A percentile compares a stretch with the other conserved stretches of the same genome.
phyloP scores from a whole-genome alignment of 257 asterid species.

The Osmanthus fragrans region DNA sequence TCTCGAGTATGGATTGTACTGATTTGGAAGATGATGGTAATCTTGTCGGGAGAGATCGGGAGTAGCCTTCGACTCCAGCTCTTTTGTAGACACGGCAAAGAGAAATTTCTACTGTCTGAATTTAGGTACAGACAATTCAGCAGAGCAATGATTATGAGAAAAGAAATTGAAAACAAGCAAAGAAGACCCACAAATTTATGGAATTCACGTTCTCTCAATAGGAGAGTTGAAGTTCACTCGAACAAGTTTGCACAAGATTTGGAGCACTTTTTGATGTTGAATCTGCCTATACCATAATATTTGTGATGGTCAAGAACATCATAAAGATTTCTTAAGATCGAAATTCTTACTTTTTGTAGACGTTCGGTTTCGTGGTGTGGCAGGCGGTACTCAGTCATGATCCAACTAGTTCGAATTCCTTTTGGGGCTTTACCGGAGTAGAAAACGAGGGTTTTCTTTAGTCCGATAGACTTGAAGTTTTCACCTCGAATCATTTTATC shows the following conservation, averaged over 20 bases:
- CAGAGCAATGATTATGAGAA: background rate
- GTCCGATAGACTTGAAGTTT: constrained; percentile 62
- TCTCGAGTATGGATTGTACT: background rate
- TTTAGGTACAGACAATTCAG: background rate
- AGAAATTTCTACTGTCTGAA: constrained; percentile 6
- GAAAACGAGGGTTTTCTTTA: constrained; percentile 95
- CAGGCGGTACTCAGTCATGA: constrained; percentile 88
- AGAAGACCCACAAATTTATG: too few species aligned
- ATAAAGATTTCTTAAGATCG: background rate
- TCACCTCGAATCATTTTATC: constrained; percentile 82
- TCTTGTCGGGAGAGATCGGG: constrained; percentile 4
- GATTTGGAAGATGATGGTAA: background rate
- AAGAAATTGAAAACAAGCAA: too few species aligned
- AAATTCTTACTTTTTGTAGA: constrained; percentile 61
- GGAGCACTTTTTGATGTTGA: too few species aligned
- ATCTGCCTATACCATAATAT: too few species aligned
- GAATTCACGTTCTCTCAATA: too few species aligned
- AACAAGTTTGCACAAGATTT: too few species aligned
- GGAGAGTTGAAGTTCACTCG: too few species aligned
- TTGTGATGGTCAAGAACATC: background rate
- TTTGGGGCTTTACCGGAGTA: constrained; percentile 97
- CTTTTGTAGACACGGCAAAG: constrained; percentile 7
- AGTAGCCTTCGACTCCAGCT: constrained; percentile 8
- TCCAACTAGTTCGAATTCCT: constrained; percentile 90
- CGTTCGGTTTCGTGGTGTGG: constrained; percentile 92